Percentiles rank a stretch among this genome's conserved stretches.
Evolutionary conservation across 2,329 filamentous ascomycete genomes (phyloP).

Genomic region (Pseudovirgaria hyperparasitica): DNA sequence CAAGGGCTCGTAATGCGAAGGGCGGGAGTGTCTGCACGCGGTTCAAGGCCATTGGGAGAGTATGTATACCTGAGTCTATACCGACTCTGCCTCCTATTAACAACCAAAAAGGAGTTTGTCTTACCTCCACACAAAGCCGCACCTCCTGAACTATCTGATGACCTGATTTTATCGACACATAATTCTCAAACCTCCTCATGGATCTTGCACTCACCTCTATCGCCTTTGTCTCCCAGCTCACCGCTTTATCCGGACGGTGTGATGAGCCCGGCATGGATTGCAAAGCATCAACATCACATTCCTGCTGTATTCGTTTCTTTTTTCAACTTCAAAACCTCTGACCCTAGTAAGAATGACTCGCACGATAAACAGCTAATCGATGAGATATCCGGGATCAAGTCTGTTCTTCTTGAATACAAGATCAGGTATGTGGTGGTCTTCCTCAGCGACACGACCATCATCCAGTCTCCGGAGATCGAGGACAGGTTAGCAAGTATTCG

Average conservation of each 20-base stretch:
- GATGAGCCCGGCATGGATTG: slow-evolving; percentile 68
- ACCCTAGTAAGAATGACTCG: slow-evolving; percentile 61
- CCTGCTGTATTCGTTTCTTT: slow-evolving; percentile 73
- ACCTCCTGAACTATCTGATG: slow-evolving; percentile 39
- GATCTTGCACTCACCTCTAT: slow-evolving; percentile 80
- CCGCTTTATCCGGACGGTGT: slow-evolving; percentile 81
- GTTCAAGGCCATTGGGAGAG: slow-evolving; percentile 65
- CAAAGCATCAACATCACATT: slow-evolving; percentile 76
- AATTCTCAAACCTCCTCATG: slow-evolving; percentile 30
- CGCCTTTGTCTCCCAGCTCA: slow-evolving; percentile 74
- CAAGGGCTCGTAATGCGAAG: slow-evolving; percentile 36
- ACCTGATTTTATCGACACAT: slow-evolving; percentile 37
- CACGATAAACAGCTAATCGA: slow-evolving; percentile 78
- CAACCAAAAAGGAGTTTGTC: slow-evolving; percentile 34
- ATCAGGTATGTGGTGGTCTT: slow-evolving; percentile 66
- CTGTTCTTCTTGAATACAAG: slow-evolving; percentile 60
- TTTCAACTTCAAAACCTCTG: slow-evolving; percentile 62
- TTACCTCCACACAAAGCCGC: slow-evolving; percentile 51
- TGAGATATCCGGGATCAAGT: slow-evolving; percentile 69
- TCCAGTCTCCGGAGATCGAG: slow-evolving; percentile 48
- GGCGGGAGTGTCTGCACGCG: slow-evolving; percentile 45
- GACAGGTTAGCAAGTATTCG: slow-evolving; percentile 71
- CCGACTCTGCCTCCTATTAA: slow-evolving; percentile 12
- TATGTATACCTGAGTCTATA: slow-evolving; percentile 36
- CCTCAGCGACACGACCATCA: slow-evolving; percentile 55